Evolutionary conservation across 306 rosid species (phyloP), one percentile per base, ranked within the genome.

Genomic region (Lathyrus tuberosus): DNA sequence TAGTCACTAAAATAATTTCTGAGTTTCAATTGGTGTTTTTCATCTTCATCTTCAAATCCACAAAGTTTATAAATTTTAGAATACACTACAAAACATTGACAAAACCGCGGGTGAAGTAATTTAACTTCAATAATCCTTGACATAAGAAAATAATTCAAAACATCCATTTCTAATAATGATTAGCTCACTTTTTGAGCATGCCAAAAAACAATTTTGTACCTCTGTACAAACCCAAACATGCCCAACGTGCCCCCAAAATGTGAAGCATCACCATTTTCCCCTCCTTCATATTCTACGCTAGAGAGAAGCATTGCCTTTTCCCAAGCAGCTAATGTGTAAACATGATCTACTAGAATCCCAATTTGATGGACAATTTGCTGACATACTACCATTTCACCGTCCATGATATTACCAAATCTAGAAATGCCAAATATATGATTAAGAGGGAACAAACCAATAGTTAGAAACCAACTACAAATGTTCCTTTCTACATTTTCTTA

Each of bases 271-370:
- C 97, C 77, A 88, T 89, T 30, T 75, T 76, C 53, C 47, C 67
- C 83, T 48, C 67, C 78, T 68, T 75, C 71, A 44, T 74, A 73
- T 67, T 77, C 85, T 77, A 78, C 62, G 38, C 81, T 63, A 54
- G 86, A 63, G 48, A 88, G 87, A 28, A 24, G 54, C 73, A 73
- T 56, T 5, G 95, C 92, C 82, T 74, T 79, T 75, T 94, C 99
- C 99, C 97, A 94, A 59, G 97, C 96, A 78, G 96, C 86, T 56
- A 94, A 81, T 35, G 99, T 91, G 70, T 87, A 91, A 53, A 94
- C 79, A n/a, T 96, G 98, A 87, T 94, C 97, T 53, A 94, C 86
- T 70, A 87, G 77, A 73, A 94, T 78, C 42, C 98, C 97, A 15
- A 92, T 94, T 53, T 82, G 82, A 67, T 84, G 89, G 28, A 97